A percentile compares a stretch with the other conserved stretches of the same genome.
Evolutionary conservation across 1,284 basidiomycete species (phyloP).

Genomic region (Cryptococcus sp.): DNA sequence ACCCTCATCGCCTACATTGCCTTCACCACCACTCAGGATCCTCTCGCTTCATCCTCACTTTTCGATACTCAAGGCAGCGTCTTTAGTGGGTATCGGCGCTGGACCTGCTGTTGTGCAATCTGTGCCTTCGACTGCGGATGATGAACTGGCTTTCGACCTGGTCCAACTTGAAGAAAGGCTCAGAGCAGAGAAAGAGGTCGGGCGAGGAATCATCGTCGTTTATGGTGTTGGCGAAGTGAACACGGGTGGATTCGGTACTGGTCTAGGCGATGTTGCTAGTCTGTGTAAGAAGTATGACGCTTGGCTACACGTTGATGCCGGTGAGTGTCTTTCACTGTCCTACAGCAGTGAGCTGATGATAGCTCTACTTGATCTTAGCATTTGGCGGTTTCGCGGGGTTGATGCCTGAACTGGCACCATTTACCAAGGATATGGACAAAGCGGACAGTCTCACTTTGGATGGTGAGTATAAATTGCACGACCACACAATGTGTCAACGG

Average conservation of each 20-base stretch:
- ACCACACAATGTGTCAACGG: background rate
- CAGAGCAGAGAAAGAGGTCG: slow-evolving; percentile 28
- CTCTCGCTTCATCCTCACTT: slow-evolving; percentile 56
- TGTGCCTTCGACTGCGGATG: slow-evolving; percentile 30
- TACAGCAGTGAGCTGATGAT: background rate
- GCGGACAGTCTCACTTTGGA: slow-evolving; percentile 57
- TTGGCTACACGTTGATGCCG: slow-evolving; percentile 59
- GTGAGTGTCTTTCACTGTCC: slow-evolving; percentile 29
- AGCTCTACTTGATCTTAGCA: slow-evolving; percentile 44
- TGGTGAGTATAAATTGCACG: slow-evolving; percentile 39
- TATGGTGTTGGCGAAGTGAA: slow-evolving; percentile 58
- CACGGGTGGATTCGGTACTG: slow-evolving; percentile 55
- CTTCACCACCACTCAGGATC: slow-evolving; percentile 51
- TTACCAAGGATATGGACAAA: slow-evolving; percentile 50
- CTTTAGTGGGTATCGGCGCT: slow-evolving; percentile 55
- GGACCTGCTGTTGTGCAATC: slow-evolving; percentile 48
- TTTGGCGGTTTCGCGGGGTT: slow-evolving; percentile 57
- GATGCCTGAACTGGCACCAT: slow-evolving; percentile 50
- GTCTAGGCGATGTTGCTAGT: slow-evolving; percentile 41
- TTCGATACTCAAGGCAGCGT: slow-evolving; percentile 56
- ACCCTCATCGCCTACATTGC: slow-evolving; percentile 32
- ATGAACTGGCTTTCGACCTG: slow-evolving; percentile 53
- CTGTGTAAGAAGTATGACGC: slow-evolving; percentile 54
- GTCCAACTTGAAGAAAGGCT: slow-evolving; percentile 45
- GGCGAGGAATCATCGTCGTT: slow-evolving; percentile 52